A percentile compares a stretch with the other conserved stretches of the same genome.
phyloP scores from a whole-genome alignment of 305 asterid genomes.

The Fraxinus greggii region DNA sequence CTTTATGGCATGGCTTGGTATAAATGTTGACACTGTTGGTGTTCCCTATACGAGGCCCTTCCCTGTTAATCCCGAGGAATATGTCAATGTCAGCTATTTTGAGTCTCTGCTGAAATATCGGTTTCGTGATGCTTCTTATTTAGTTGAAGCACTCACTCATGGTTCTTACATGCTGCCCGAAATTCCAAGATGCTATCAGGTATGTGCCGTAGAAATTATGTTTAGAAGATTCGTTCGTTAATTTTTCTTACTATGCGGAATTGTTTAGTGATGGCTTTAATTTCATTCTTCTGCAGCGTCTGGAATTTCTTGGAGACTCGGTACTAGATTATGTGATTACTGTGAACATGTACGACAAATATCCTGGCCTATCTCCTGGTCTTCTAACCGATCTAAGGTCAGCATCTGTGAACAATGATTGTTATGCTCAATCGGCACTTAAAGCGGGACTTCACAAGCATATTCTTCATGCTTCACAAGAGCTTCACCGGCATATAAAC shows the following conservation, averaged over 20 bases:
- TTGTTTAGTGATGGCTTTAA: not conserved
- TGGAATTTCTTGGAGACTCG: constrained; percentile 90
- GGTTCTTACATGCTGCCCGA: constrained; percentile 84
- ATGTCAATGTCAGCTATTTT: constrained; percentile 39
- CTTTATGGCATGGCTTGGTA: constrained; percentile 76
- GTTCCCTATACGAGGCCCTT: constrained; percentile 43
- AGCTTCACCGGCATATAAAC: constrained; percentile 53
- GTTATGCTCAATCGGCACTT: constrained; percentile 67
- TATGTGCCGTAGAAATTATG: constrained; percentile 12
- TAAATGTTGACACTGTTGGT: constrained; percentile 38
- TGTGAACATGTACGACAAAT: constrained; percentile 43
- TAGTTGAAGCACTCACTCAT: constrained; percentile 85
- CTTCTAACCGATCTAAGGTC: constrained; percentile 80
- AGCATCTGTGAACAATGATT: constrained; percentile 80
- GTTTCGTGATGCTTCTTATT: constrained; percentile 61
- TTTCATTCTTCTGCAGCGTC: constrained; percentile 49
- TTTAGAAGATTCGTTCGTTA: not conserved
- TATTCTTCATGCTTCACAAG: constrained; percentile 64
- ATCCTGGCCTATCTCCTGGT: constrained; percentile 69
- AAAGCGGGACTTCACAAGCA: constrained; percentile 61
- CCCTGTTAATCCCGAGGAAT: constrained; percentile 37
- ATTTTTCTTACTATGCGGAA: not conserved
- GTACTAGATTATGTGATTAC: constrained; percentile 80
- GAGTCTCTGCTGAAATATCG: constrained; percentile 55
- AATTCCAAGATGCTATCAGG: constrained; percentile 87